Conservation (phyloP, 768 basidiomycete species). For the Boletus coccyginus region DNA sequence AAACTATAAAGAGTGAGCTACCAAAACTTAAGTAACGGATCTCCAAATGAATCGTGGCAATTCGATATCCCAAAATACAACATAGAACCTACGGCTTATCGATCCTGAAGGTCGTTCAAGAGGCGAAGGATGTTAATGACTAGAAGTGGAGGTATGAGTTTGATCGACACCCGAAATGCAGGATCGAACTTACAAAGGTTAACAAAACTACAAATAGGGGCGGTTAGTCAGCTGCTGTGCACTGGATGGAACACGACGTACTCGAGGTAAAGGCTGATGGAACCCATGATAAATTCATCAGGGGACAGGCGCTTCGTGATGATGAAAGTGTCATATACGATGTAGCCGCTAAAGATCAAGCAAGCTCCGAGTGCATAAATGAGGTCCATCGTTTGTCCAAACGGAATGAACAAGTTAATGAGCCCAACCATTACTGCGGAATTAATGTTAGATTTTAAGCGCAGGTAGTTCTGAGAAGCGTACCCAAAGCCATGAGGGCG, state of each 20-base stretch:
- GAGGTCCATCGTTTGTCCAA: slow-evolving; percentile 76
- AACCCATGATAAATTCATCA: slow-evolving; percentile 90
- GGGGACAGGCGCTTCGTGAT: slow-evolving; percentile 88
- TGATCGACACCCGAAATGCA: neutral
- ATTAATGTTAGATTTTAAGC: neutral
- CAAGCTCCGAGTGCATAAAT: slow-evolving; percentile 75
- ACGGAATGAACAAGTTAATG: slow-evolving; percentile 85
- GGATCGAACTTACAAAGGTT: slow-evolving; percentile 70
- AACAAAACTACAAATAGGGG: slow-evolving; percentile 56
- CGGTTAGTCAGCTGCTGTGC: slow-evolving; percentile 12
- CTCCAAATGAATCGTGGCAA: neutral
- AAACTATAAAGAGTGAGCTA: slow-evolving; percentile 4
- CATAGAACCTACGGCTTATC: slow-evolving; percentile 16
- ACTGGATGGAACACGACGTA: slow-evolving; percentile 37
- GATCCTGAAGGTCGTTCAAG: slow-evolving; percentile 54
- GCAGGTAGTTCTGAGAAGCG: slow-evolving; percentile 20
- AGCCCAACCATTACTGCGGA: slow-evolving; percentile 72
- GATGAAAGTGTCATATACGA: slow-evolving; percentile 87
- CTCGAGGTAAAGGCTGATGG: slow-evolving; percentile 94
- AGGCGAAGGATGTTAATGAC: slow-evolving; percentile 86
- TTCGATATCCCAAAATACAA: neutral
- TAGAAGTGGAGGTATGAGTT: slow-evolving; percentile 24
- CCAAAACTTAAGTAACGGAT: neutral
- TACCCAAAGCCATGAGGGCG: slow-evolving; percentile 75
- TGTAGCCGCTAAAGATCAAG: slow-evolving; percentile 84